These are phyloP conservation scores for Coleophoma cylindrospora DNA, from an alignment of 2,329 filamentous ascomycete genomes.

Conservation along the genomic window DNA sequence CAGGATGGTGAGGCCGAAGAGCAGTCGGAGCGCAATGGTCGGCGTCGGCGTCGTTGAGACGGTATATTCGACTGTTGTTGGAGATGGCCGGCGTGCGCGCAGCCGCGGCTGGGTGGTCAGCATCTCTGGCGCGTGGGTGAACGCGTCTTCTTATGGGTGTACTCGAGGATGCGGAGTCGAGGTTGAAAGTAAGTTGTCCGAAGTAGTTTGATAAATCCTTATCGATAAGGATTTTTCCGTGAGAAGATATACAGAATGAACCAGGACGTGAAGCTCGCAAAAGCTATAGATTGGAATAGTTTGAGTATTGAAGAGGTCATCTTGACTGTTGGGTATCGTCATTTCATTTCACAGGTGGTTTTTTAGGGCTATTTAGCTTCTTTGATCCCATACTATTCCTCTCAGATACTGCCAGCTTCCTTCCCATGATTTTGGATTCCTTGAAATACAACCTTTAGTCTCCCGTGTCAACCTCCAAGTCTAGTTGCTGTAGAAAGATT, in stretches of 20 bases:
- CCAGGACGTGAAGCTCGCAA: no score
- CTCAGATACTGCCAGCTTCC: no score
- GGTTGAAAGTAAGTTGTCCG: background rate
- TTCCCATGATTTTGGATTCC: background rate
- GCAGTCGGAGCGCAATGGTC: constrained; percentile 41
- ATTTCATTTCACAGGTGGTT: no score
- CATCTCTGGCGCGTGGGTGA: constrained; percentile 38
- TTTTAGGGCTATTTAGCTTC: no score
- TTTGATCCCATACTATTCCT: no score
- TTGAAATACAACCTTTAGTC: constrained; percentile 14
- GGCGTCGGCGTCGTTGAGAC: constrained; percentile 71
- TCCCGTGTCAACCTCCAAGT: constrained; percentile 30
- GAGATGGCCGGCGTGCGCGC: constrained; percentile 64
- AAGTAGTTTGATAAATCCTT: background rate
- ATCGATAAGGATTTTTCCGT: constrained; percentile 3
- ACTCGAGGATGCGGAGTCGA: constrained; percentile 1
- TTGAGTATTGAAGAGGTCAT: no score
- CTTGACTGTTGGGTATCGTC: no score
- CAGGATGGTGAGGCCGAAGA: constrained; percentile 38
- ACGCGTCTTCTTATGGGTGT: constrained; percentile 5
- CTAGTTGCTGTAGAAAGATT: constrained; percentile 17
- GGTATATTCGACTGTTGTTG: constrained; percentile 88
- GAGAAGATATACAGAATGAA: no score
- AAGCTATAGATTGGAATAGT: no score
- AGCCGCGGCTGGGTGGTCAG: constrained; percentile 57